These are phyloP conservation scores for Solanum hybrid DNA, from an alignment of 305 asterid genomes.

Conservation along the genomic window DNA sequence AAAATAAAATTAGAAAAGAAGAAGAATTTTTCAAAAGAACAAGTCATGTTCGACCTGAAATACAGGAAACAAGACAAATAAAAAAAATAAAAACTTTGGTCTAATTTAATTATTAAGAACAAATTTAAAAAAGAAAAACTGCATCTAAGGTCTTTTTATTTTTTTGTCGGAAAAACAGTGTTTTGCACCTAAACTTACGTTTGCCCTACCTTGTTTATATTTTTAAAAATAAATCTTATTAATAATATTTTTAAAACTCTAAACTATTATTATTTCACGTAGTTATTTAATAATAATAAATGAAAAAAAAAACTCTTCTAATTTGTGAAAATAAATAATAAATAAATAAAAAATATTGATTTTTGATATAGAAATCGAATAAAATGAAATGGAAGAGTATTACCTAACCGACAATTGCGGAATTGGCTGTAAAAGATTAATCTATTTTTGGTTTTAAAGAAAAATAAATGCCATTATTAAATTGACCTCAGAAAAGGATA, in stretches of 20 bases:
- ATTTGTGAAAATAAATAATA: not conserved
- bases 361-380: not conserved
- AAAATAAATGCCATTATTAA: not conserved
- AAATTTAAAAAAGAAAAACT: not conserved
- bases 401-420: not conserved
- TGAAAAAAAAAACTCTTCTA: not conserved
- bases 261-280: not conserved
- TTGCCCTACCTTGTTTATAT: not conserved
- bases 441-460: not conserved
- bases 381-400: not conserved
- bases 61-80: not conserved
- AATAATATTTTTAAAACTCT: not conserved
- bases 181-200: not conserved
- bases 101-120: not conserved
- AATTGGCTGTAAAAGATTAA: not conserved
- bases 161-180: not conserved
- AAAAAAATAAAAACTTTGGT: not conserved
- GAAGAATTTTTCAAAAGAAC: not conserved
- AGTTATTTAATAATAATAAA: too few relatives aligned
- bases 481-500: not conserved
- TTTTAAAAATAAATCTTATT: not conserved
- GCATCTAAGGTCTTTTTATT: not conserved
- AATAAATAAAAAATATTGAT: too few relatives aligned
- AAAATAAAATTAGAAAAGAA: not conserved
- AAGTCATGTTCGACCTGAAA: not conserved